Evolutionary conservation across 1,284 basidiomycete species (phyloP).

Genomic region (Cryptococcus neoformans): DNA sequence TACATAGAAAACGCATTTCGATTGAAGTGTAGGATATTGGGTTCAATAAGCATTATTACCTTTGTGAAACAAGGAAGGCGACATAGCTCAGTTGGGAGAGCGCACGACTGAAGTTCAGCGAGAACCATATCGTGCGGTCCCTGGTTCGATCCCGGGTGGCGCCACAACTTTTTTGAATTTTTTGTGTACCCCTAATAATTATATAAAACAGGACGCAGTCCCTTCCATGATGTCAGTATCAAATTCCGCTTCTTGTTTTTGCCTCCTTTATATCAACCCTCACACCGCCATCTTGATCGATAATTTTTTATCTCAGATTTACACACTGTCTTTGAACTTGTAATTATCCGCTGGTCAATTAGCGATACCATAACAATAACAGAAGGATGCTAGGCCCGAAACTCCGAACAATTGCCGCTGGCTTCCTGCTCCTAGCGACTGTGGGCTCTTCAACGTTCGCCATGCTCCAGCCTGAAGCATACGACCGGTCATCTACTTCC

Average conservation of each 20-base stretch:
- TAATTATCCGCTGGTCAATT: too few relatives aligned
- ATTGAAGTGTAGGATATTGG: too few relatives aligned
- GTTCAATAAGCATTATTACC: too few relatives aligned
- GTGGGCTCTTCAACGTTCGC: background rate
- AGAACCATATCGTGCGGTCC: background rate
- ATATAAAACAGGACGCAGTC: too few relatives aligned
- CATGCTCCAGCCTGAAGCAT: background rate
- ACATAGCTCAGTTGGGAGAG: constrained; percentile 25
- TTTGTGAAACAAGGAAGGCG: constrained; percentile 5
- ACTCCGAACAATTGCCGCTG: constrained; percentile 6
- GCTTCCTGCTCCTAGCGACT: constrained; percentile 3
- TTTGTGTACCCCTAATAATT: background rate
- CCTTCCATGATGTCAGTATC: background rate
- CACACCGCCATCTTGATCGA: too few relatives aligned
- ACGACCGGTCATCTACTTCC: background rate
- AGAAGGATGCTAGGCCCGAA: constrained; percentile 3
- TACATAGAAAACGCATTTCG: too few relatives aligned
- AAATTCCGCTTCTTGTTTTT: background rate
- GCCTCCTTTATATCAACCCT: background rate
- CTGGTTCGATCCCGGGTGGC: constrained; percentile 24
- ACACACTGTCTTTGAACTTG: too few relatives aligned
- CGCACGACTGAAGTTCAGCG: constrained; percentile 20
- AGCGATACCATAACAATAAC: too few relatives aligned
- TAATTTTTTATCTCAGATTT: too few relatives aligned
- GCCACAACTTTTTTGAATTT: constrained; percentile 11